Evolutionary conservation across 2,329 filamentous ascomycete species (phyloP), one percentile per base, ranked within the genome.

Genomic region (Lachnellula occidentalis): DNA sequence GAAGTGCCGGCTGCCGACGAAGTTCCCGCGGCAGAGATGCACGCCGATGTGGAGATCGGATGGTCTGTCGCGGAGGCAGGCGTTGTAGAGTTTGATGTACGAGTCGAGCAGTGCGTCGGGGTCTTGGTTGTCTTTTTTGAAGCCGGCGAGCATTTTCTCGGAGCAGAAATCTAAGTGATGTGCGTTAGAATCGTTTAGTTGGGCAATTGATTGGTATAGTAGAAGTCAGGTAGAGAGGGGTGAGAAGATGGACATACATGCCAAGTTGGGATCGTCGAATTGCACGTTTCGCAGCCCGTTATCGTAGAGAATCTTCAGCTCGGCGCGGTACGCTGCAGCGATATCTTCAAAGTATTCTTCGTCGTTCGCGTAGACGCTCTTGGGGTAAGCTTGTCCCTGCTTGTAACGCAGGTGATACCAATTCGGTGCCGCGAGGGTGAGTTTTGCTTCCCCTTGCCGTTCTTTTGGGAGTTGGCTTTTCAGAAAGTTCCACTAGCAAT

Each of bases 61-160:
- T 0, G 86, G 85, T 1, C 82, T 74, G 64, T 81, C 79, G 66
- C 76, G 74, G 66, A 89, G 78, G 65, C 78, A 82, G 69, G 87
- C 83, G 69, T 91, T 91, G 76, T 92, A 91, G 61, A 88, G 81
- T 59, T 79, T 76, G 69, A 92, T 87, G 71, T 92, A 92, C 19
- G 85, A 81, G 64, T 89, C 85, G 17, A 92, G 79, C 41, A 89
- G 81, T 63, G 86, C 82, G 48, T 89, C 87, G 53, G 79, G 80
- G 49, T 66, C 27, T 50, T 61, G 50, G 59, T 66, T 46, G 69
- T 92, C 90, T 62, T 83, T 78, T 46, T 78, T 71, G 82, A 85
- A 90, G 22, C 86, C 86, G 46, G 79, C 72, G 42, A 87, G 77
- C 80, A 90, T 89, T 68, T 84, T 82, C 54, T 86, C 76, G 21